Conservation (phyloP, 192 early-diverging fungal genomes). For the Rhizophlyctis rosea region DNA sequence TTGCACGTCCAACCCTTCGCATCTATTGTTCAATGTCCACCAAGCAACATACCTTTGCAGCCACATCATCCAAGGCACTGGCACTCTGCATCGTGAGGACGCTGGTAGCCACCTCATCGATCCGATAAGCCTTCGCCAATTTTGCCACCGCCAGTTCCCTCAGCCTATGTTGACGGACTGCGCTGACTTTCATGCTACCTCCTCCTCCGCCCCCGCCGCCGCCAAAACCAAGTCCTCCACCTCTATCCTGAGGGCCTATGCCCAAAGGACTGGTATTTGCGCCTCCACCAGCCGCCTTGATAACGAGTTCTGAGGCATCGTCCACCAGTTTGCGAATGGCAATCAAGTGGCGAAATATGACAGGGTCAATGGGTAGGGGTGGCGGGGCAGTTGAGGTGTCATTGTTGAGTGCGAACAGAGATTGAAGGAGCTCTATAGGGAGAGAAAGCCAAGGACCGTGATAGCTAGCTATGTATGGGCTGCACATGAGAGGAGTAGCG, state of each 20-base stretch:
- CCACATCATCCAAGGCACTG: slow-evolving; percentile 37
- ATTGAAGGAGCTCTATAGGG: slow-evolving; percentile 37
- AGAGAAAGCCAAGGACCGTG: slow-evolving; percentile 45
- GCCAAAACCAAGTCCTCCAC: too few species aligned
- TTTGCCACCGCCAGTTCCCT: slow-evolving; percentile 36
- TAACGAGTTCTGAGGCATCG: slow-evolving; percentile 37
- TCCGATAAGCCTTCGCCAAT: slow-evolving; percentile 32
- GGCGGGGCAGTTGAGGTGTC: slow-evolving; percentile 11
- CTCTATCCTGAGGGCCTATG: slow-evolving; percentile 5
- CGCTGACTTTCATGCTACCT: too few species aligned
- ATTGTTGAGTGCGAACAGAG: slow-evolving; percentile 32
- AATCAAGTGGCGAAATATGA: slow-evolving; percentile 27
- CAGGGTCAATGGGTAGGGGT: slow-evolving; percentile 24
- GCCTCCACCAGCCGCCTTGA: slow-evolving; percentile 28
- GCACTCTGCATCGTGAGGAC: slow-evolving; percentile 41
- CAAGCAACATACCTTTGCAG: slow-evolving; percentile 26
- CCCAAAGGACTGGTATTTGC: slow-evolving; percentile 15
- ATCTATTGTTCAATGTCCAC: too few species aligned
- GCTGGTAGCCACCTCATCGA: slow-evolving; percentile 38
- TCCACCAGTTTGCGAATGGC: slow-evolving; percentile 33
- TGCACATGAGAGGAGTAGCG: background rate
- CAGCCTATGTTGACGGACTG: slow-evolving; percentile 29
- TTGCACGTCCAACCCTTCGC: too few species aligned
- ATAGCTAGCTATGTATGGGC: slow-evolving; percentile 43
- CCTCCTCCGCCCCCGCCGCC: slow-evolving; percentile 6